phyloP scores from a whole-genome alignment of 1,284 basidiomycete species.

The Salmacisia buchloeana region DNA sequence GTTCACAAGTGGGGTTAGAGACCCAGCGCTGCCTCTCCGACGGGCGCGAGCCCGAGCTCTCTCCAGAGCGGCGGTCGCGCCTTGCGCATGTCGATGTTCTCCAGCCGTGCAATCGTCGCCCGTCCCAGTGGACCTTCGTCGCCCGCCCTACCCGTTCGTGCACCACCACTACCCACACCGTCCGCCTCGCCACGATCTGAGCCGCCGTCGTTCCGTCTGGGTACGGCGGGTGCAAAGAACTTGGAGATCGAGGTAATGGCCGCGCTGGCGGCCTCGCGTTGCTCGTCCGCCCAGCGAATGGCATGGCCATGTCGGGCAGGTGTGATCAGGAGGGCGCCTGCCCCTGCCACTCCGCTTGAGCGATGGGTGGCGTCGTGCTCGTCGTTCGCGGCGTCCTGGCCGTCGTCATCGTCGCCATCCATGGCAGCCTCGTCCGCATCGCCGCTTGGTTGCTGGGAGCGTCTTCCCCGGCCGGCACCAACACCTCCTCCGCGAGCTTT shows the following conservation, averaged over 20 bases:
- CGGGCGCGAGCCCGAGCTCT: not conserved
- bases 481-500: not conserved
- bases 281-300: not conserved
- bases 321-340: not conserved
- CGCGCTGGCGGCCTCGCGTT: not conserved
- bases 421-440: not conserved
- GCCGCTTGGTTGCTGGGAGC: not conserved
- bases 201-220: not conserved
- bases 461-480: not conserved
- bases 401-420: not conserved
- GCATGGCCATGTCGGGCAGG: not conserved
- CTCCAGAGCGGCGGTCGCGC: not conserved
- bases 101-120: not conserved
- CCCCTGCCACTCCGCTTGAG: no score
- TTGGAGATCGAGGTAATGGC: constrained; percentile 3
- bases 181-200: not conserved
- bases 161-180: not conserved
- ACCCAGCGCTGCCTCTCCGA: constrained; percentile 2
- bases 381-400: not conserved
- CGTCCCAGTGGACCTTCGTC: not conserved
- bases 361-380: no score
- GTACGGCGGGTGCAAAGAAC: constrained; percentile 6
- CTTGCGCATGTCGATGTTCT: not conserved
- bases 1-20: not conserved
- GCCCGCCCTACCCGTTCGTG: not conserved